phyloP scores from a whole-genome alignment of 2,329 filamentous ascomycete genomes.

The Apiospora aurea region DNA sequence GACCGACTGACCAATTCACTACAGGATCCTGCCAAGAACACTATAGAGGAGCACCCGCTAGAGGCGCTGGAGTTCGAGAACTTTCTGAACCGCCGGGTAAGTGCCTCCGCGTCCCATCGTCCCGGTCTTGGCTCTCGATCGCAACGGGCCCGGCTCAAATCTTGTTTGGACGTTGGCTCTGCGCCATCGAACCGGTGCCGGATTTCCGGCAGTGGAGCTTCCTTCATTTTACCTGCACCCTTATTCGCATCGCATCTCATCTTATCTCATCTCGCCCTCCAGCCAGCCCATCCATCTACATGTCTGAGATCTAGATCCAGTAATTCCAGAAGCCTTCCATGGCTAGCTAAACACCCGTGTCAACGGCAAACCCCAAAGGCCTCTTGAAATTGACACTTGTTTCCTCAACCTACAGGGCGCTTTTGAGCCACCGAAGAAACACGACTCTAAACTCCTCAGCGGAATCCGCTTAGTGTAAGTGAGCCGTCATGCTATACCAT shows the following conservation, averaged over 20 bases:
- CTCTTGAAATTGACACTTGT: slow-evolving; percentile 1
- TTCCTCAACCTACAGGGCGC: slow-evolving; percentile 52
- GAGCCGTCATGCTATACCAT: slow-evolving; percentile 17
- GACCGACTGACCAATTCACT: background rate
- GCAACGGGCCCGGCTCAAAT: slow-evolving; percentile 13
- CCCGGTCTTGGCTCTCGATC: slow-evolving; percentile 16
- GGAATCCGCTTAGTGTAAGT: slow-evolving; percentile 64
- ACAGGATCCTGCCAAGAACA: slow-evolving; percentile 58
- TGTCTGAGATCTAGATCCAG: slow-evolving; percentile 1
- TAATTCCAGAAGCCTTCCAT: background rate
- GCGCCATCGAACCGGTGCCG: slow-evolving; percentile 5
- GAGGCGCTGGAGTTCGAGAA: slow-evolving; percentile 64
- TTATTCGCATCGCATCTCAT: background rate
- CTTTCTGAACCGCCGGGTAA: slow-evolving; percentile 58
- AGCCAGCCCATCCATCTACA: background rate
- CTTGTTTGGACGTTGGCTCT: slow-evolving; percentile 20
- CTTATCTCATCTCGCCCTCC: background rate
- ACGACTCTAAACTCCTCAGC: slow-evolving; percentile 54
- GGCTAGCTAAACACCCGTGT: background rate
- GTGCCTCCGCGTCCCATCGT: slow-evolving; percentile 33
- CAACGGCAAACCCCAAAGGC: background rate
- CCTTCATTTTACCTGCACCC: background rate
- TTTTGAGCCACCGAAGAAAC: slow-evolving; percentile 55
- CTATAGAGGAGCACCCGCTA: slow-evolving; percentile 59
- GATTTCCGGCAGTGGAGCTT: slow-evolving; percentile 9